Base-by-base conservation (phyloP, 805 yeast genomes). In the Saturnispora sekii region DNA sequence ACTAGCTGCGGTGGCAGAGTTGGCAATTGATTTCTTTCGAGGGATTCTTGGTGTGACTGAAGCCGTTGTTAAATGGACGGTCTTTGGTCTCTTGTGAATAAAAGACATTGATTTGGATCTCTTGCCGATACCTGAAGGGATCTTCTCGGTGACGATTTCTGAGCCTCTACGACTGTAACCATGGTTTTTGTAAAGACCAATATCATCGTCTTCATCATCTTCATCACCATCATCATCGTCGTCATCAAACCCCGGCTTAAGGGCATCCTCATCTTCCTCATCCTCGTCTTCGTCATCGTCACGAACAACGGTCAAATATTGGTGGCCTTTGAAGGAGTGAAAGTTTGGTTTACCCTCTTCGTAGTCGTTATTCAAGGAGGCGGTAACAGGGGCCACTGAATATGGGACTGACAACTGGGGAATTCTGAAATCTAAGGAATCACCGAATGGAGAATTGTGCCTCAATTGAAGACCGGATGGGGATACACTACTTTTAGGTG, bases 31-130 rank as follows among this genome's bases (percentile, higher is more conserved):
- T 32, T 55, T 72, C 31, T 74, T 68, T 51, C 77, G 75, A n/a
- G 87, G 81, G 10, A 82, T 74, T 55, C 90, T 69, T 46, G 93
- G 93, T 31, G 90, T 85, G 21, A 86, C 87, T 10, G 88, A 88
- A 17, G 90, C 90, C 15, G 86, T 86, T 11, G 90, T 82, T 38
- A 81, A 31, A 28, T 44, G 40, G 10, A 35, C 30, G n/a, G 58
- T 52, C 41, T 62, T 65, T 38, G 70, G 63, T 58, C 73, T 74
- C 59, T 79, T 78, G 39, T 73, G 67, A 45, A 78, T 62, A 53
- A 73, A 77, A 32, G 81, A 74, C 77, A 76, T 70, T 12, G 84
- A 79, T 58, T 79, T 79, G 11, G 85, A 78, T 53, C 86, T 67
- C 57, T 79, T 76, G 45, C 63, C 61, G 36, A 62, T 50, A 5